Evolutionary conservation across 2,329 filamentous ascomycete species (phyloP), one percentile per base, ranked within the genome.

Genomic region (Dendryphion nanum): DNA sequence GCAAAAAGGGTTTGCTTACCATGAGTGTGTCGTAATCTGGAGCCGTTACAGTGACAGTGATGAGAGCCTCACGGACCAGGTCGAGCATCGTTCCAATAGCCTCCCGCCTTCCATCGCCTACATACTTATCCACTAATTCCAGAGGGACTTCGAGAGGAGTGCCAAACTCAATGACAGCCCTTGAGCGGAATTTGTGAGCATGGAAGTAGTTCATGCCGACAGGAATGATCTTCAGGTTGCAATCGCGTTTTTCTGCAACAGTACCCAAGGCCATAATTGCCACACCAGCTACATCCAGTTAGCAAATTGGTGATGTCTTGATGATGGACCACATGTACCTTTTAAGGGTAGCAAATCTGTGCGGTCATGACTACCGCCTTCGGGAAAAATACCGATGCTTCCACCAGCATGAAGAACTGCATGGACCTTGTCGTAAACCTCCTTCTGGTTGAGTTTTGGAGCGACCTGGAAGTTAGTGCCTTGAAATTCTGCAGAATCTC

Each of bases 151-250:
- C 86, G 46, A 97, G 83, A 0, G 93, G 89, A 18, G 81, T 83
- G 6, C 93, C 93, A 55, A 97, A 98, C 61, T 98, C 93, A 43
- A 97, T 83, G 4, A 98, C 91, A 23, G 91, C 93, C 61, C 93
- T 81, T 47, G 91, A 97, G 31, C 91, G 85, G 69, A 98, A 98
- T 66, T 97, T 98, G 76, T 98, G 91, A 0, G 91, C 87, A 67
- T 97, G 91, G 70, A 98, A 98, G 69, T 98, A 98, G 68, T 98
- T 98, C 91, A 98, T 96, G 55, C 91, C 91, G 35, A 93, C 90
- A 3, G 93, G 93, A 17, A 98, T 88, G 54, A 98, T 96, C 67
- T 90, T 94, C 45, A 98, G 74, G 19, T 87, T 89, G 59, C 88
- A 95, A 48, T 91, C 77, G 3, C 90, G 90, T 45, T 90, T 82